phyloP scores from a whole-genome alignment of 139 green algal species.

The Raphidocelis subcapitata region DNA sequence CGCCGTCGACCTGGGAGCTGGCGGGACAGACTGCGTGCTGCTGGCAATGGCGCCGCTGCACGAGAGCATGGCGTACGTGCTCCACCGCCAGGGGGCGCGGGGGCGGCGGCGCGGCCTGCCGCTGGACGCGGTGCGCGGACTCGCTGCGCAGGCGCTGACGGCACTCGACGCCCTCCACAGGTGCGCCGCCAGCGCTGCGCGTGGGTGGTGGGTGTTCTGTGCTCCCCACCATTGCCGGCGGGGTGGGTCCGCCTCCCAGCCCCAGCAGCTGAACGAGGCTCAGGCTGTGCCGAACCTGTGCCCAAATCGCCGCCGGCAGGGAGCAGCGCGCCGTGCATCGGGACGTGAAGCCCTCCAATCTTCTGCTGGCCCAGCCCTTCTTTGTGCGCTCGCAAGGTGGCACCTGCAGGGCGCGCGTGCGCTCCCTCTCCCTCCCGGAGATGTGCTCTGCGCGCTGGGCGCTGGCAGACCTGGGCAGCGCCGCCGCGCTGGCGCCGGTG shows the following conservation, averaged over 20 bases:
- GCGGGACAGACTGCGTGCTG: neutral
- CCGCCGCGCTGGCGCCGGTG: neutral
- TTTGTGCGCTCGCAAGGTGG: neutral
- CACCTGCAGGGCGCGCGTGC: neutral
- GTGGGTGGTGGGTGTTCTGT: neutral
- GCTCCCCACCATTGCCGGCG: neutral
- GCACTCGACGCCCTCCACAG: neutral
- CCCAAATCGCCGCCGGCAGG: neutral
- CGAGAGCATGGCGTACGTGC: neutral
- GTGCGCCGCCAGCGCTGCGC: neutral
- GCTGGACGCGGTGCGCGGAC: neutral
- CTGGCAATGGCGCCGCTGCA: neutral
- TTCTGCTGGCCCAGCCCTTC: conserved; percentile 1
- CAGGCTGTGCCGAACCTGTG: neutral
- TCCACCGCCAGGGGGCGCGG: neutral
- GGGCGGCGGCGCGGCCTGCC: neutral
- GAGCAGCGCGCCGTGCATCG: neutral
- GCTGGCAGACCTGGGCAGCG: neutral
- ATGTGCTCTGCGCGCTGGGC: neutral
- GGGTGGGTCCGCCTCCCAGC: neutral
- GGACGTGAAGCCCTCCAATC: neutral
- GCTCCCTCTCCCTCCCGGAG: neutral
- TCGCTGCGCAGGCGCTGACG: neutral
- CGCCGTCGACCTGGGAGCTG: too few species aligned
- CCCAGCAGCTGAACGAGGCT: neutral